phyloP scores from a whole-genome alignment of 768 basidiomycete genomes.

The Trametes villosa region DNA sequence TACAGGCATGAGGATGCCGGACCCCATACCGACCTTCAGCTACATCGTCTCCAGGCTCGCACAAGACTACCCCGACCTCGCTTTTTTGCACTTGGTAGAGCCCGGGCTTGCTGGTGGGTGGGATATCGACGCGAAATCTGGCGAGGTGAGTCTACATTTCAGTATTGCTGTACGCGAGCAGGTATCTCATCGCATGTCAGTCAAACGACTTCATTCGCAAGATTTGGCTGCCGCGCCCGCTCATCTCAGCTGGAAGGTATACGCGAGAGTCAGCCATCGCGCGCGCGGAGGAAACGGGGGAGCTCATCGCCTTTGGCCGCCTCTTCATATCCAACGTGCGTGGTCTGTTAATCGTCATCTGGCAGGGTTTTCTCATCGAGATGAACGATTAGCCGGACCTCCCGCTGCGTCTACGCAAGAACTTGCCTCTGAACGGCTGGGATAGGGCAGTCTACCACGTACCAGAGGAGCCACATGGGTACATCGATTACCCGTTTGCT shows the following conservation, averaged over 20 bases:
- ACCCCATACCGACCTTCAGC: conserved; percentile 57
- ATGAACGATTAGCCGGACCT: conserved; percentile 7
- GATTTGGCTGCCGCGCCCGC: conserved; percentile 21
- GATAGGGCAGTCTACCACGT: conserved; percentile 10
- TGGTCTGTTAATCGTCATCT: background rate
- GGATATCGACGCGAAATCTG: conserved; percentile 4
- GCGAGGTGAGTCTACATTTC: conserved; percentile 10
- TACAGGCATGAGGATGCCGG: conserved; percentile 50
- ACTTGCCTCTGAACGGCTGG: conserved; percentile 12
- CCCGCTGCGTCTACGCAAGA: conserved; percentile 14
- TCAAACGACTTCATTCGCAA: conserved; percentile 27
- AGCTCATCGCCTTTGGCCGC: conserved; percentile 31
- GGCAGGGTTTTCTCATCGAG: background rate
- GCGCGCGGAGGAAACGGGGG: conserved; percentile 20
- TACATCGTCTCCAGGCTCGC: conserved; percentile 48
- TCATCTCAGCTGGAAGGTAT: conserved; percentile 25
- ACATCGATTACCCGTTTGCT: conserved; percentile 25
- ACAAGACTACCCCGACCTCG: conserved; percentile 42
- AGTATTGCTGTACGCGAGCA: no score
- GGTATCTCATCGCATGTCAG: background rate
- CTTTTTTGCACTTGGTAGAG: conserved; percentile 43
- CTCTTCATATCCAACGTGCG: conserved; percentile 37
- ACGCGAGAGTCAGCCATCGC: conserved; percentile 26
- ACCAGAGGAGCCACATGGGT: conserved; percentile 14
- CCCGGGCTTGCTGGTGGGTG: conserved; percentile 12